Evolutionary conservation across 2,329 filamentous ascomycete species (phyloP).

Genomic region (Ophioceras dolichostomum): DNA sequence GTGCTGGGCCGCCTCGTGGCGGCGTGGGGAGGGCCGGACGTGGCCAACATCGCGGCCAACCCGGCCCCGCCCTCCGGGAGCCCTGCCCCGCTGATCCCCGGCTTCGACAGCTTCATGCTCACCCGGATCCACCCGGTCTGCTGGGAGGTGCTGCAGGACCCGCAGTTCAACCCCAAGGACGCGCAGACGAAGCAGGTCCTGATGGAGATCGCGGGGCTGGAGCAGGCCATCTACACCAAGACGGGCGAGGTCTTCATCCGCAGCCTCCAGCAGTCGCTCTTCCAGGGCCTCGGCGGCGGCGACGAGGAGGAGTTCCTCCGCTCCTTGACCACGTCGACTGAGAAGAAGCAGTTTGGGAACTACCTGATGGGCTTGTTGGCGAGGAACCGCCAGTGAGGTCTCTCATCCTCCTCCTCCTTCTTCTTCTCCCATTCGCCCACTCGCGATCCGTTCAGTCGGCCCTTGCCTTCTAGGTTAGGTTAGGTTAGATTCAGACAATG

Average conservation of each 20-base stretch:
- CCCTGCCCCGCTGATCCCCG: conserved; percentile 53
- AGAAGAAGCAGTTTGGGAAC: conserved; percentile 48
- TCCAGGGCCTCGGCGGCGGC: conserved; percentile 53
- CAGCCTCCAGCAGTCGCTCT: conserved; percentile 50
- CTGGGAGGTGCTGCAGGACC: conserved; percentile 76
- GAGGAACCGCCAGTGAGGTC: no score
- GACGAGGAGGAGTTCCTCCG: conserved; percentile 48
- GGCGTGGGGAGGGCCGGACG: conserved; percentile 83
- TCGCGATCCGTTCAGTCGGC: no score
- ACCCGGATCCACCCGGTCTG: conserved; percentile 77
- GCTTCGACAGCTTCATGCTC: conserved; percentile 87
- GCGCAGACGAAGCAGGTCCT: conserved; percentile 83
- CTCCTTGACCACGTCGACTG: conserved; percentile 43
- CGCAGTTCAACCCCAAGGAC: conserved; percentile 68
- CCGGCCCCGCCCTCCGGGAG: conserved; percentile 35
- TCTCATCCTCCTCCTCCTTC: no score
- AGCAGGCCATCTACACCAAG: conserved; percentile 85
- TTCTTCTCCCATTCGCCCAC: no score
- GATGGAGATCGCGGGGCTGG: conserved; percentile 73
- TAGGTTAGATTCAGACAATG: no score
- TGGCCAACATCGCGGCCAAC: conserved; percentile 42
- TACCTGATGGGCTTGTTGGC: conserved; percentile 35
- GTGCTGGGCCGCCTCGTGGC: conserved; percentile 73
- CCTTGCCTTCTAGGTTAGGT: no score
- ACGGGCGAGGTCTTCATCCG: conserved; percentile 71